Evolutionary conservation across 768 basidiomycete species (phyloP), one percentile per base, ranked within the genome.

Genomic region (Hygrophorus pudorinus): DNA sequence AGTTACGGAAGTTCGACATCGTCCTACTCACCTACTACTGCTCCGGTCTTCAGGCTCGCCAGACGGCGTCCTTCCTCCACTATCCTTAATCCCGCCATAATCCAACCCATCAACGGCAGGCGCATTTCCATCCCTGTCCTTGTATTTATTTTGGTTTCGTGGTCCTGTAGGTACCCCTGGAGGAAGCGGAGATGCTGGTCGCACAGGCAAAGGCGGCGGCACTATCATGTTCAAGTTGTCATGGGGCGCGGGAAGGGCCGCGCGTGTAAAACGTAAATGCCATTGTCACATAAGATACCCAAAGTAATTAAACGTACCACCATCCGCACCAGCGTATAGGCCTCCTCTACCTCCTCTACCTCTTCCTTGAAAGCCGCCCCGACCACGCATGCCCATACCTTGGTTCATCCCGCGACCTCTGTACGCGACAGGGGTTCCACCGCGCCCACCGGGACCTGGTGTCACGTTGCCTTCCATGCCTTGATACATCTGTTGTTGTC

Each of bases 81-180:
- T 44, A 32, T 59, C 62, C 51, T 72, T 70, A 20, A 55, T 73
- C 35, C 80, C 85, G 2, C 85, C 87, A 52, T 91, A 91, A 58
- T 91, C 88, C 54, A 91, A 61, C n/a, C 88, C 87, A 56, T 90
- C 87, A 10, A 87, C 85, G 20, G 85, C 85, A 48, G 85, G 82
- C 1, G 85, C 83, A 55, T 86, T 86, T 12, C 78, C 79, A 56
- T 90, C 87, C 33, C 86, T 73, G 59, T 91, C 88, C 67, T 89
- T 90, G 66, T 91, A 90, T 57, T 87, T 87, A 57, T 85, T 86
- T 60, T 85, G 84, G 59, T 89, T 89, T 35, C 88, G 71, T 10
- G 88, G 88, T 1, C 88, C 88, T 0, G 88, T 91, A 1, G 88
- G 88, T 14, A 91, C 88, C 47, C 81, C 81, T 11, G 88, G 86